Evolutionary conservation across 345 rosid species (phyloP).

Genomic region (Linum trigynum): DNA sequence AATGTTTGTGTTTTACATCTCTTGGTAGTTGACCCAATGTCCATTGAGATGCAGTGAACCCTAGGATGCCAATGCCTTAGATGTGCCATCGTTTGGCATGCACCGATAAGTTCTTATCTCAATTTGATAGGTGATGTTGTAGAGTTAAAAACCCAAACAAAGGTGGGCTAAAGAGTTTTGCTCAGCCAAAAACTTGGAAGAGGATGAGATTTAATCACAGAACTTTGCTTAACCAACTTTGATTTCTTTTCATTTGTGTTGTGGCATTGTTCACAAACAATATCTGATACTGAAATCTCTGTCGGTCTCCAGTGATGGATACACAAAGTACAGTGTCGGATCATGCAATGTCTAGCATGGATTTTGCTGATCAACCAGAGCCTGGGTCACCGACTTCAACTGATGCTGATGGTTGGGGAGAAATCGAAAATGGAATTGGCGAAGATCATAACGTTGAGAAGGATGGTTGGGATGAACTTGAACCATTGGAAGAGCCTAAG

Average conservation of each 20-base stretch:
- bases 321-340: slow-evolving; percentile 43
- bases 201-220: no score
- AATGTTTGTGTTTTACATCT: no score
- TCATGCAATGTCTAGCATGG: slow-evolving; percentile 50
- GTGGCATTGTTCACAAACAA: slow-evolving; percentile 1
- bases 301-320: slow-evolving; percentile 35
- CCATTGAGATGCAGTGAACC: background rate
- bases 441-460: slow-evolving; percentile 70
- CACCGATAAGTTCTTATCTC: no score
- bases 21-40: no score
- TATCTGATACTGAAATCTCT: slow-evolving; percentile 15
- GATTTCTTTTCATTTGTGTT: background rate
- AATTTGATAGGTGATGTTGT: no score
- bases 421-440: slow-evolving; percentile 66
- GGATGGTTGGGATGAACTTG: slow-evolving; percentile 97
- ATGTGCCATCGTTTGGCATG: no score
- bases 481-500: slow-evolving; percentile 84
- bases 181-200: no score
- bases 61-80: no score
- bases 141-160: no score
- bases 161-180: no score
- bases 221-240: no score
- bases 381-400: slow-evolving; percentile 86
- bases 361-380: slow-evolving; percentile 60
- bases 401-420: slow-evolving; percentile 99